phyloP scores from a whole-genome alignment of 2,329 filamentous ascomycete species.

The Colletotrichum horii region DNA sequence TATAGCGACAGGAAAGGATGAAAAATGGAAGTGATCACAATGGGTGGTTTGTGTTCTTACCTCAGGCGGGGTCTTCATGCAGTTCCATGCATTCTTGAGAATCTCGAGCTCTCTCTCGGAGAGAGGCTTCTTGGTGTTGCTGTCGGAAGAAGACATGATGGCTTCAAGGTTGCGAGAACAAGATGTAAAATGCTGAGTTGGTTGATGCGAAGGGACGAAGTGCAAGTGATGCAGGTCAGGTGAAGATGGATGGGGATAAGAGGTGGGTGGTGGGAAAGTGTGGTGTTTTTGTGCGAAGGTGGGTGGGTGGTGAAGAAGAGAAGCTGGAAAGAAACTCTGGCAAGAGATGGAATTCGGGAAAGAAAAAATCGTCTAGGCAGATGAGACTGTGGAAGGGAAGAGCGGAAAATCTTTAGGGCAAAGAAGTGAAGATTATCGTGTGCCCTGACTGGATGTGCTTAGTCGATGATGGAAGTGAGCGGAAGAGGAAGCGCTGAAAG shows the following conservation, averaged over 20 bases:
- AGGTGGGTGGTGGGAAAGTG: neutral
- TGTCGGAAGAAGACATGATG: neutral
- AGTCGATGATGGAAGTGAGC: neutral
- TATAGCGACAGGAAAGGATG: neutral
- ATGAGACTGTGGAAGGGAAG: neutral
- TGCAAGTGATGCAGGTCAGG: neutral
- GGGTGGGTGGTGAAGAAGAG: neutral
- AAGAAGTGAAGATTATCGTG: neutral
- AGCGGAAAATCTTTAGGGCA: neutral
- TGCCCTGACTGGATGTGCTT: neutral
- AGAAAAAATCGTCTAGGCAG: neutral
- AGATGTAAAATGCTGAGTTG: neutral
- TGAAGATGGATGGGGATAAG: neutral
- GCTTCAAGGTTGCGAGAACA: neutral
- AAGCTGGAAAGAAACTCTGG: neutral
- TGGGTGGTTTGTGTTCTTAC: conserved; percentile 4
- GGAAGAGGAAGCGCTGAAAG: neutral
- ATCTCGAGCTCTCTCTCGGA: conserved; percentile 29
- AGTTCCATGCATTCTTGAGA: conserved; percentile 27
- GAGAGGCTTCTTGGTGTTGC: conserved; percentile 4
- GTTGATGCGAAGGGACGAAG: too few relatives aligned
- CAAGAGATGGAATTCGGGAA: neutral
- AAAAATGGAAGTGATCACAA: neutral
- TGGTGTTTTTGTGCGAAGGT: neutral
- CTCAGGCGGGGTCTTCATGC: conserved; percentile 29